Base-by-base conservation (phyloP, 192 early-diverging fungal genomes). In the Backusella liffmaniae region DNA sequence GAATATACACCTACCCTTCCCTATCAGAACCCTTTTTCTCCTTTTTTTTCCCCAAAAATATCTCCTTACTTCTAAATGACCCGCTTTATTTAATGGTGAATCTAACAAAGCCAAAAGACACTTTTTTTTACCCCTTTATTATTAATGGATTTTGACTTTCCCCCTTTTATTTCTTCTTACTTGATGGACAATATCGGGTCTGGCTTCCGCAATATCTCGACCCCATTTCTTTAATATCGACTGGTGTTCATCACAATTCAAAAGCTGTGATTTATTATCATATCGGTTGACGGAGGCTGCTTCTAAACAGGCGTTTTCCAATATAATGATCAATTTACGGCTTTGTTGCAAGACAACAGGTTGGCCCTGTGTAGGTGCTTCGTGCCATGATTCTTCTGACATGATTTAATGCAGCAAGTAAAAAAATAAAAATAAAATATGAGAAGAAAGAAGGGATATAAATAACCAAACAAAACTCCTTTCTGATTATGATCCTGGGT, bases 111-210 rank as follows among this genome's bases (percentile, higher is more conserved):
- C 94, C 79, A 99, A 85, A 51, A 99, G 88, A 73, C 98, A 99
- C 90, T 93, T n/a, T 7, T 6, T 44, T 44, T 4, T 44, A 13
- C 41, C 32, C 32, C 32, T 32, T 32, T 32, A 32, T 32, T 32
- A 32, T 32, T 32, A 32, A 32, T 3, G 32, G 32, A 32, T 32
- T 32, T 32, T 32, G 32, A 32, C 0, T 32, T 32, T 32, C 3
- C 32, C 32, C 32, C 32, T 32, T 32, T 32, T 32, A 32, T 32
- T 32, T 32, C 32, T 32, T 6, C 42, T 49, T 85, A 93, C 92
- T 85, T 98, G 98, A 84, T 99, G 97, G 12, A 96, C 94, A 83
- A 99, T 99, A 83, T 99, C 97, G 12, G 97, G 97, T 37, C 97
- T 89, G 81, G 87, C 90, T 70, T 94, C 92, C 26, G 94, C 82